Percentiles rank a stretch among this genome's conserved stretches.
These are phyloP conservation scores for Microcyclospora pomicola DNA, from an alignment of 2,329 filamentous ascomycete genomes.

Conservation along the genomic window DNA sequence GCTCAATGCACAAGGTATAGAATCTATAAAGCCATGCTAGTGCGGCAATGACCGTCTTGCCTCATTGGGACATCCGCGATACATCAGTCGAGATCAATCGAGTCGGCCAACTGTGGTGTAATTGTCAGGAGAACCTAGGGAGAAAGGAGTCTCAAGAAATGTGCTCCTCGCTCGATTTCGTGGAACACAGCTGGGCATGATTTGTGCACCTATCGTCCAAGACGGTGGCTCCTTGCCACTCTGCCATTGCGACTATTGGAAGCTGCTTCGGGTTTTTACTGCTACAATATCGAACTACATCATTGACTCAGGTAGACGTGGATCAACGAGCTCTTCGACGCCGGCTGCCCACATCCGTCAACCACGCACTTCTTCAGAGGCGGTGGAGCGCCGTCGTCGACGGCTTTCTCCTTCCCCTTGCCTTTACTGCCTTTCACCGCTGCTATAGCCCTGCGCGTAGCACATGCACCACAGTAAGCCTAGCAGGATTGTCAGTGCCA, in stretches of 20 bases:
- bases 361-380: conserved; percentile 35
- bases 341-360: conserved; percentile 27
- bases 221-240: too few species aligned
- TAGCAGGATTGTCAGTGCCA: conserved; percentile 13
- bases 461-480: conserved; percentile 42
- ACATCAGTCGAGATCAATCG: too few species aligned
- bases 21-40: too few species aligned
- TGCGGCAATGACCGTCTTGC: too few species aligned
- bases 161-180: too few species aligned
- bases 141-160: too few species aligned
- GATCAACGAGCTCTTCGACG: conserved; percentile 14
- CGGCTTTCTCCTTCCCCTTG: conserved; percentile 26
- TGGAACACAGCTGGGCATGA: too few species aligned
- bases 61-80: too few species aligned
- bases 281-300: background rate
- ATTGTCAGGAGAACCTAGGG: too few species aligned
- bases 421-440: conserved; percentile 16
- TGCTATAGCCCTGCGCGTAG: conserved; percentile 20
- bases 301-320: conserved; percentile 19
- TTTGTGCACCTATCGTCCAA: too few species aligned
- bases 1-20: too few species aligned
- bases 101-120: too few species aligned
- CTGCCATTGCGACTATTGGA: background rate
- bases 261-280: background rate
- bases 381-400: conserved; percentile 13